Evolutionary conservation across 352 stramenopile genomes (phyloP), one percentile per base, ranked within the genome.

Genomic region (Globisporangium orthogonon): DNA sequence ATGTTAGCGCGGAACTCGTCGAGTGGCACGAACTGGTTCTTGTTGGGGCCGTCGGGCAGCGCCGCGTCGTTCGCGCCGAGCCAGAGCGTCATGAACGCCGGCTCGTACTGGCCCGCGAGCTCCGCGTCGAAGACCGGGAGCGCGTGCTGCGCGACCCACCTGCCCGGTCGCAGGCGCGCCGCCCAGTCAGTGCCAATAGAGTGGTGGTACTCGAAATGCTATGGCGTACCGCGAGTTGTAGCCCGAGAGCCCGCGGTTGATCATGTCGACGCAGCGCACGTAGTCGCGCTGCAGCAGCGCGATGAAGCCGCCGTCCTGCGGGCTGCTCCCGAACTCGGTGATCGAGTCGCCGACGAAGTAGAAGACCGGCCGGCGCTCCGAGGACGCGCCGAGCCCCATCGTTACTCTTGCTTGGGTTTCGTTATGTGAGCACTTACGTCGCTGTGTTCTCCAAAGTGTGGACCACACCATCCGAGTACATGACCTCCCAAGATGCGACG

Each of bases 311-410:
- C 62, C 59, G 44, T 63, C 54, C 30, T 69, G 52, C 15, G 58
- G 65, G 31, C 81, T 56, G 29, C 61, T 69, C 6, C 70, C 77
- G 30, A 69, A 58, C 61, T 89, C 62, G 37, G 80, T 91, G 67
- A 89, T 74, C 30, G 82, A 91, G 66, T 91, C 82, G 15, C 81
- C 81, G 15, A 77, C 37, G 9, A 87, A 67, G 15, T 82, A 61
- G 39, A 87, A 55, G 43, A 65, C 54, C 17, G 71, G 73, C 0
- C 70, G 73, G 15, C 51, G 50, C 41, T 62, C 50, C 31, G 41
- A 33, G 7, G 56, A 56, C 17, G 43, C 50, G 7, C 35, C 47
- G 10, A 41, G 40, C 7, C 57, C 51, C 57, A 62, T 62, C 7
- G 9, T 23, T 23, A 23, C 23, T 23, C 0, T 23, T 23, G 23